A percentile compares a stretch with the other conserved stretches of the same genome.
These are phyloP conservation scores for Sorghum bicolor DNA, from an alignment of 176 grass and related monocot species.

Conservation along the genomic window Sorghum_bicolor_NCBIv3 NC_012872.2:66602501-66603000, in stretches of 20 bases:
- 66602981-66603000: not conserved
- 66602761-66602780: conserved; percentile 16
- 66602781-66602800: not conserved
- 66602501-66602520: conserved; percentile 60
- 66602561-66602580: conserved; percentile 24
- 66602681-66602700: not conserved
- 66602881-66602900: not conserved
- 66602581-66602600: conserved; percentile 33
- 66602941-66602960: too few relatives aligned
- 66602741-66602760: not conserved
- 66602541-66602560: conserved; percentile 84
- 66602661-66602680: not conserved
- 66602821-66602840: not conserved
- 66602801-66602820: conserved; percentile 1
- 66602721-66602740: not conserved
- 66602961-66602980: too few relatives aligned
- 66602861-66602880: conserved; percentile 18
- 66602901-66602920: not conserved
- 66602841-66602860: conserved; percentile 18
- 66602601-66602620: conserved; percentile 18
- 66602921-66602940: not conserved
- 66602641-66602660: not conserved
- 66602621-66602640: not conserved
- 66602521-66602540: conserved; percentile 82
- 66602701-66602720: not conserved